Percentiles rank a stretch among this genome's conserved stretches.
Conservation (phyloP, 352 stramenopile genomes). For the Pythium pyrilobum region DNA sequence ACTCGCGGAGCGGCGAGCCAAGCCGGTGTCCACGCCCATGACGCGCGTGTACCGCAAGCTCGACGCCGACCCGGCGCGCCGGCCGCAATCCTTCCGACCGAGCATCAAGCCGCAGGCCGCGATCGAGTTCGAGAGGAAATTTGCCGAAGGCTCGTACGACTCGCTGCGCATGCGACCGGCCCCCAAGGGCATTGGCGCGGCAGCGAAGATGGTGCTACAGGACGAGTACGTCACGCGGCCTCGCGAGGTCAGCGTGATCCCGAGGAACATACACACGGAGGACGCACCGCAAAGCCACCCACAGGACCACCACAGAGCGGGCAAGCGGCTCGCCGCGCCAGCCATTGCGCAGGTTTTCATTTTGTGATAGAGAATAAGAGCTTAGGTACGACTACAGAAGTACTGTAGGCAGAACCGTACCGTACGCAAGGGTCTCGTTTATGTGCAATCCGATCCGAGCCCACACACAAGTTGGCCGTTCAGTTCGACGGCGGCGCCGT, state of each 20-base stretch:
- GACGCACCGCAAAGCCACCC: constrained; percentile 1
- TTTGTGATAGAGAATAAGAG: constrained; percentile 39
- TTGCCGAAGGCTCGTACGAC: constrained; percentile 30
- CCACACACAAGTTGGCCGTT: neutral
- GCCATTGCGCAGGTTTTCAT: constrained; percentile 71
- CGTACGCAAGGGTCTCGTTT: neutral
- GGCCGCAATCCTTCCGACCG: constrained; percentile 13
- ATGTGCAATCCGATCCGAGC: constrained; percentile 9
- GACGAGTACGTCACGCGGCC: constrained; percentile 65
- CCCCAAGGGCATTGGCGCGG: constrained; percentile 33
- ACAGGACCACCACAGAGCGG: constrained; percentile 11
- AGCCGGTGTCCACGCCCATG: constrained; percentile 36
- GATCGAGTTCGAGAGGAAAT: constrained; percentile 62
- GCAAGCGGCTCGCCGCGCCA: constrained; percentile 36
- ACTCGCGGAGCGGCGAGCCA: constrained; percentile 12
- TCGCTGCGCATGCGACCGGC: constrained; percentile 26
- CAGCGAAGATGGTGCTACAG: constrained; percentile 56
- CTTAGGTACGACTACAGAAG: too few relatives aligned
- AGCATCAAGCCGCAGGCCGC: constrained; percentile 50
- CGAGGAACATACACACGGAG: constrained; percentile 20
- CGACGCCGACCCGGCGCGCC: constrained; percentile 6
- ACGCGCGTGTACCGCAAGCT: constrained; percentile 48
- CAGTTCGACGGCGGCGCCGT: neutral
- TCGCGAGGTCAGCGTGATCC: constrained; percentile 53
- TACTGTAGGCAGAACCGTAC: too few relatives aligned